These are phyloP conservation scores for Mollisiaceae sp. DNA, from an alignment of 2,329 filamentous ascomycete species.

Conservation along the genomic window DNA sequence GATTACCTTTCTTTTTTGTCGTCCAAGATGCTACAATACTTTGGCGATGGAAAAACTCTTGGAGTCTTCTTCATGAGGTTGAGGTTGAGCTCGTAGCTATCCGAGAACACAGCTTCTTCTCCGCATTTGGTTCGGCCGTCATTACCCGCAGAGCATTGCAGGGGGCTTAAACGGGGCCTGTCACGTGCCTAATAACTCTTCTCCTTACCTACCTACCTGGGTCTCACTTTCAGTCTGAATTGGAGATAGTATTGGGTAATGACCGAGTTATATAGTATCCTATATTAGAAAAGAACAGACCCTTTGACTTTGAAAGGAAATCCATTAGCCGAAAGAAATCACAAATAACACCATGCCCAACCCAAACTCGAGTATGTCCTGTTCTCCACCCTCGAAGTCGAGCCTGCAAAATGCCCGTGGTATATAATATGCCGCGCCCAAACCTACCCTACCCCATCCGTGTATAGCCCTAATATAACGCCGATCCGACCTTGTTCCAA, in stretches of 20 bases:
- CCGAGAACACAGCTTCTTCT: slow-evolving; percentile 19
- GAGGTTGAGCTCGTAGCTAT: slow-evolving; percentile 12
- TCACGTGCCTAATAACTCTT: background rate
- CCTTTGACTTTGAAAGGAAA: background rate
- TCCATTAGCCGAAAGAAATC: background rate
- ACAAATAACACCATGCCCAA: slow-evolving; percentile 5
- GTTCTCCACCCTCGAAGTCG: slow-evolving; percentile 5
- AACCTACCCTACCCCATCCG: background rate
- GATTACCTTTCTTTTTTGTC: background rate
- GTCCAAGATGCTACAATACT: background rate
- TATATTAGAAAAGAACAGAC: background rate
- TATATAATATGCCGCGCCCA: background rate
- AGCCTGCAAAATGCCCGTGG: slow-evolving; percentile 7
- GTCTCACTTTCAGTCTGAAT: background rate
- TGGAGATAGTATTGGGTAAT: background rate
- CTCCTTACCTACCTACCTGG: no score
- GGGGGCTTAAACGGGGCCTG: background rate
- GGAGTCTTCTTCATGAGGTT: background rate
- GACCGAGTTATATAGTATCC: background rate
- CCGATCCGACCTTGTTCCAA: background rate
- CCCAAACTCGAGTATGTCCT: slow-evolving; percentile 6
- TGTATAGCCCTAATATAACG: background rate
- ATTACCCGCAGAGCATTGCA: slow-evolving; percentile 10
- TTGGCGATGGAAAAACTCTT: slow-evolving; percentile 12
- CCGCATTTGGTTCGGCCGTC: slow-evolving; percentile 17